A percentile compares a stretch with the other conserved stretches of the same genome.
Evolutionary conservation across 2,329 filamentous ascomycete genomes (phyloP).

Genomic region (Juglanconis sp.): DNA sequence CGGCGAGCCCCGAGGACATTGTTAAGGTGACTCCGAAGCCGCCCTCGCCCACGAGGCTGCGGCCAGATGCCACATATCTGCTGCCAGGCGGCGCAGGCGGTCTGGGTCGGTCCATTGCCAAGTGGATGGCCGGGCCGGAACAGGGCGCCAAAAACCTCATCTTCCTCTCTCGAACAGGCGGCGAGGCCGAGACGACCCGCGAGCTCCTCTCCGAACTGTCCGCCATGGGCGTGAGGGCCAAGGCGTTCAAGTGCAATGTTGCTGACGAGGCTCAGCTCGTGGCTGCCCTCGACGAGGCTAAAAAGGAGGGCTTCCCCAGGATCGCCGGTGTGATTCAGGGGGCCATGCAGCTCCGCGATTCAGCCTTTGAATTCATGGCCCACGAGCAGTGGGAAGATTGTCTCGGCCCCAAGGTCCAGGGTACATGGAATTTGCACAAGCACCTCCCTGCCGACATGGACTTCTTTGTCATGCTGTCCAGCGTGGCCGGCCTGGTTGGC

Average conservation of each 20-base stretch:
- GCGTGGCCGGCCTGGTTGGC: conserved; percentile 7
- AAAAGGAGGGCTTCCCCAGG: conserved; percentile 22
- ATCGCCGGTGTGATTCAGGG: conserved; percentile 39
- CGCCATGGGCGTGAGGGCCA: conserved; percentile 22
- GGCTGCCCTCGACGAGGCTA: conserved; percentile 21
- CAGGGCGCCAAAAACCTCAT: conserved; percentile 30
- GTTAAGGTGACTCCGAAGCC: conserved; percentile 21
- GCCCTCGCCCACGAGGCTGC: conserved; percentile 13
- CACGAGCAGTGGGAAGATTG: conserved; percentile 6
- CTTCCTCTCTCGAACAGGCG: conserved; percentile 29
- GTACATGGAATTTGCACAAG: conserved; percentile 14
- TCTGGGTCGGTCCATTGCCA: conserved; percentile 28
- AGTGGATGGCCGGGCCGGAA: conserved; percentile 25
- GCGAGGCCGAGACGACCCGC: conserved; percentile 14
- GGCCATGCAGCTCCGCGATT: conserved; percentile 14
- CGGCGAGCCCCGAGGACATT: conserved; percentile 19
- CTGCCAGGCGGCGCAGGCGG: conserved; percentile 33
- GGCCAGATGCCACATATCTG: conserved; percentile 28
- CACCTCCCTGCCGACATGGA: conserved; percentile 22
- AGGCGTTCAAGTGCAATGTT: conserved; percentile 27
- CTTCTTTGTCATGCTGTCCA: conserved; percentile 18
- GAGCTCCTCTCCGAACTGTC: conserved; percentile 24
- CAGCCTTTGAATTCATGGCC: conserved; percentile 13
- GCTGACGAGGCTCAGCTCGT: conserved; percentile 27
- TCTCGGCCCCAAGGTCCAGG: conserved; percentile 10